A percentile compares a stretch with the other conserved stretches of the same genome.
Conservation (phyloP, 306 rosid genomes). For the Lathyrus sativus region DNA sequence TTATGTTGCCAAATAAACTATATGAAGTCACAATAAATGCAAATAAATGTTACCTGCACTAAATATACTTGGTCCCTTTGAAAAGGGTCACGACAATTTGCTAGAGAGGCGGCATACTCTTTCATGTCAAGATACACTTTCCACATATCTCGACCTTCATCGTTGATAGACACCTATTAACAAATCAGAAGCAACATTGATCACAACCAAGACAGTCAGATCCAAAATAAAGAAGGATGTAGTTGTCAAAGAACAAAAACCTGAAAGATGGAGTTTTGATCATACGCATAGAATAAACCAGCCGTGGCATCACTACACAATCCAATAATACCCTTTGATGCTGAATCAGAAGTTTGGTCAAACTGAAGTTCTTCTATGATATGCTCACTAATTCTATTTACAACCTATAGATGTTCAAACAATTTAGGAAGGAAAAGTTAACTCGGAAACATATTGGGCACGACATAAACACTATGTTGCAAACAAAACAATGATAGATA, state of each 20-base stretch:
- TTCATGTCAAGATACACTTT: slow-evolving; percentile 95
- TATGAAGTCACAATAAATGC: slow-evolving; percentile 14
- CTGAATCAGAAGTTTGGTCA: slow-evolving; percentile 82
- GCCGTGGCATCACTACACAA: slow-evolving; percentile 97
- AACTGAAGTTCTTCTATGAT: slow-evolving; percentile 96
- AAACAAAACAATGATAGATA: slow-evolving; percentile 19
- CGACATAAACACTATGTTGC: slow-evolving; percentile 17
- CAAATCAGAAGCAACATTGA: slow-evolving; percentile 40
- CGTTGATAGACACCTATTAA: slow-evolving; percentile 85
- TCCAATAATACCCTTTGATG: slow-evolving; percentile 87
- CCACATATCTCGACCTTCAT: slow-evolving; percentile 98
- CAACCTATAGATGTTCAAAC: slow-evolving; percentile 61
- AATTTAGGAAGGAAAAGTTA: slow-evolving; percentile 36
- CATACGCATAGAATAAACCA: slow-evolving; percentile 93
- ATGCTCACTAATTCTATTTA: slow-evolving; percentile 92
- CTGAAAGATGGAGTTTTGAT: slow-evolving; percentile 94
- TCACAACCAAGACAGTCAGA: slow-evolving; percentile 35
- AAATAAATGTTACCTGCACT: slow-evolving; percentile 62
- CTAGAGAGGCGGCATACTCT: slow-evolving; percentile 88
- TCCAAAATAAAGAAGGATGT: slow-evolving; percentile 29
- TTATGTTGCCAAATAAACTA: slow-evolving; percentile 25
- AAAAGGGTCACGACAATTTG: slow-evolving; percentile 87
- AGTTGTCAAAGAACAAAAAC: slow-evolving; percentile 49
- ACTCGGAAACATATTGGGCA: slow-evolving; percentile 21
- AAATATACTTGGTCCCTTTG: slow-evolving; percentile 96